Evolutionary conservation across 257 asterid genomes (phyloP), one percentile per base, ranked within the genome.

Genomic region (Nicotiana undulata): DNA sequence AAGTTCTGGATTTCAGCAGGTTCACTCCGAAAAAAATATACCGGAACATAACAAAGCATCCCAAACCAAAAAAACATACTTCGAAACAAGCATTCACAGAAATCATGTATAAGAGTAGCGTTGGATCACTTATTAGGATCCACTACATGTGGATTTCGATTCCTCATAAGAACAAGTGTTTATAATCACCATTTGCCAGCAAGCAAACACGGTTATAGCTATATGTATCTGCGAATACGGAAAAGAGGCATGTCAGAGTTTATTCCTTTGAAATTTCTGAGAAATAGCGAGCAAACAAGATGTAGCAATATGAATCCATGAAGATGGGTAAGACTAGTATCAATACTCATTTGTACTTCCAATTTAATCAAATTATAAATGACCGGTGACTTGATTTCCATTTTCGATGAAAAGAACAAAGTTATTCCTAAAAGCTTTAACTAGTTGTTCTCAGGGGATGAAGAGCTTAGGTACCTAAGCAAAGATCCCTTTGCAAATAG

Each of bases 181-280:
- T 91, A 81, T 83, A 92, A 67, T 91, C 94, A 75, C 97, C 97
- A 83, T 92, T 94, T 26, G 98, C 97, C 72, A 86, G 93, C 82
- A 86, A 87, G 77, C 98, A 94, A 34, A 94, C 79, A 26, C 76
- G 85, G 77, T 94, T 91, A 87, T 94, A 94, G 85, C 84, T 67
- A 63, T 80, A 80, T 9, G 81, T 80, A 83, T 94, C 97, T 94
- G 93, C 89, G 88, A 53, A 79, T 24, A 63, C 17, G 24, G 31
- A 81, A 55, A 37, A 77, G 49, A 72, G 15, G 53, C 46, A 58
- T 34, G 31, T 65, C 34, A 79, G 82, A 70, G n/a, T 76, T 65
- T 34, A 8, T 5, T 70, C 59, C 20, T 6, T 68, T 3, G 77
- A 40, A 40, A 68, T 68, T 40, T 1, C 56, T 0, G 58, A 6